phyloP scores from a whole-genome alignment of 495 filamentous ascomycete genomes.

The Tricharina praecox region DNA sequence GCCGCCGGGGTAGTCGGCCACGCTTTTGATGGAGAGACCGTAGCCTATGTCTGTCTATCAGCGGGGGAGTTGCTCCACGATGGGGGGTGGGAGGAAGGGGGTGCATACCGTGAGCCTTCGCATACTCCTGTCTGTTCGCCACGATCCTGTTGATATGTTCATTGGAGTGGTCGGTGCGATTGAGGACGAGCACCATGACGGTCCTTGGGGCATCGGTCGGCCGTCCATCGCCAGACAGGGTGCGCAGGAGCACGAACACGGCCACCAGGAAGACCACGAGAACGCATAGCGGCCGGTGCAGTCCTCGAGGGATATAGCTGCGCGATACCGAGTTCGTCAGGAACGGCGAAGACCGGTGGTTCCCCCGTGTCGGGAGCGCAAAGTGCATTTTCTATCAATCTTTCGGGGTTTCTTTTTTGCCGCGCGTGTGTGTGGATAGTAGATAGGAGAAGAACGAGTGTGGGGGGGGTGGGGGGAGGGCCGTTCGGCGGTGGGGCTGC shows the following conservation, averaged over 20 bases:
- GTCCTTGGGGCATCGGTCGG: slow-evolving; percentile 58
- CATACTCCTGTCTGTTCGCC: slow-evolving; percentile 74
- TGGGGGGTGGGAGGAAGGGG: too few species aligned
- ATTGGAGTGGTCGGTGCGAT: slow-evolving; percentile 41
- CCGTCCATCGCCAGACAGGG: slow-evolving; percentile 32
- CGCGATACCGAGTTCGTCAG: slow-evolving; percentile 41
- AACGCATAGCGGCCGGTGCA: slow-evolving; percentile 49
- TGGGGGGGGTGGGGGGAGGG: too few species aligned
- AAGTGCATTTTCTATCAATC: slow-evolving; percentile 89
- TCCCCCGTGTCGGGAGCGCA: slow-evolving; percentile 43
- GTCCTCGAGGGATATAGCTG: slow-evolving; percentile 34
- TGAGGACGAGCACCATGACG: slow-evolving; percentile 76
- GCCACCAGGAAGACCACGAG: slow-evolving; percentile 42
- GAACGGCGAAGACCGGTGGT: slow-evolving; percentile 47
- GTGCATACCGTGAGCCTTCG: slow-evolving; percentile 73
- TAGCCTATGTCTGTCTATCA: slow-evolving; percentile 53
- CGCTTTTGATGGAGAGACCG: slow-evolving; percentile 60
- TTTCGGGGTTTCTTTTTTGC: too few species aligned
- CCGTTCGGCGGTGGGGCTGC: too few species aligned
- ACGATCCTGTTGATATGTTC: slow-evolving; percentile 52
- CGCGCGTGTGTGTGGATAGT: too few species aligned
- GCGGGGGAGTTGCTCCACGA: too few species aligned
- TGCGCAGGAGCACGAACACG: slow-evolving; percentile 44
- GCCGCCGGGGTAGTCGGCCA: slow-evolving; percentile 58
- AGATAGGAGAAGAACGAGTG: too few species aligned